Evolutionary conservation across 2,329 filamentous ascomycete genomes (phyloP).

Genomic region (Ophiocordyceps camponoti-leonardi): DNA sequence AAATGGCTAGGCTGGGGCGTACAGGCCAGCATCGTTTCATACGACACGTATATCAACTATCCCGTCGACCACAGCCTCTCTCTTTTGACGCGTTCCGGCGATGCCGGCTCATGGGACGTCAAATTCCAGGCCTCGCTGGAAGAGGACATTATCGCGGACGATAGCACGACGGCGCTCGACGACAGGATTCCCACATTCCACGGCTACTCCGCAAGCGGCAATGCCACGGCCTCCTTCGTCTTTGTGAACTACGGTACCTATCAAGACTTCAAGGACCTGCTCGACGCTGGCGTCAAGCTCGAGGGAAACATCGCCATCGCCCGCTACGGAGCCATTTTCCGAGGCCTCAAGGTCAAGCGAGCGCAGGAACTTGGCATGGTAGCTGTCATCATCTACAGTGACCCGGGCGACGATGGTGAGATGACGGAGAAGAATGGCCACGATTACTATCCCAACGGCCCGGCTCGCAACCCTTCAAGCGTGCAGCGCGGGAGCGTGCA

Average conservation of each 20-base stretch:
- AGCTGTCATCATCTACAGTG: constrained; percentile 69
- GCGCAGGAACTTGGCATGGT: constrained; percentile 83
- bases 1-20: constrained; percentile 59
- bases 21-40: constrained; percentile 44
- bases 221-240: constrained; percentile 75
- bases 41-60: constrained; percentile 67
- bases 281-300: constrained; percentile 56
- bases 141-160: constrained; percentile 72
- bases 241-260: constrained; percentile 88
- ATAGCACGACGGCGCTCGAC: constrained; percentile 55
- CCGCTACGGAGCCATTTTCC: constrained; percentile 74
- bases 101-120: constrained; percentile 33
- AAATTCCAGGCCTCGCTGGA: constrained; percentile 66
- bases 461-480: constrained; percentile 71
- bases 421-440: constrained; percentile 69
- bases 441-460: constrained; percentile 65
- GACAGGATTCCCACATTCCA: constrained; percentile 81
- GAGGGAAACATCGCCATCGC: constrained; percentile 74
- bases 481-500: constrained; percentile 81
- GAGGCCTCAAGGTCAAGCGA: constrained; percentile 82
- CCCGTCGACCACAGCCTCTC: constrained; percentile 54
- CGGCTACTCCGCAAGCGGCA: constrained; percentile 82
- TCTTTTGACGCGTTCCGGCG: constrained; percentile 31
- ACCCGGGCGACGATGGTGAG: constrained; percentile 76
- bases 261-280: constrained; percentile 67